A percentile compares a stretch with the other conserved stretches of the same genome.
These are phyloP conservation scores for Rhizopogon vulgaris DNA, from an alignment of 768 basidiomycete genomes.

Conservation along the genomic window DNA sequence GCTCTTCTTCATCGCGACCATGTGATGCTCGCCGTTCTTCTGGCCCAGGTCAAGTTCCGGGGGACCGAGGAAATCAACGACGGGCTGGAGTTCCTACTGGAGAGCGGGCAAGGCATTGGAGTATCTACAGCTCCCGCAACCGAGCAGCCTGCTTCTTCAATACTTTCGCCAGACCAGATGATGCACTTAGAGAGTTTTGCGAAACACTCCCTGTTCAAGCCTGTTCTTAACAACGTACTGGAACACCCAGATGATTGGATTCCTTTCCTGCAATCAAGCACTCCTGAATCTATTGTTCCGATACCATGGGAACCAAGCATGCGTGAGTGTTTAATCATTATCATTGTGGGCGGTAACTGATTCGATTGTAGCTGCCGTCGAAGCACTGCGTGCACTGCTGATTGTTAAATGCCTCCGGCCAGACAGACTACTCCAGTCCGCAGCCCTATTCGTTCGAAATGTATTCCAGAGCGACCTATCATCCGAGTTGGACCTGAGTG, in stretches of 20 bases:
- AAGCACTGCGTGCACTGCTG: constrained; percentile 69
- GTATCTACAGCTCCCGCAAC: constrained; percentile 27
- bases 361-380: constrained; percentile 49
- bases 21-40: constrained; percentile 81
- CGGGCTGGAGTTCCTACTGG: constrained; percentile 88
- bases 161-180: constrained; percentile 64
- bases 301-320: constrained; percentile 72
- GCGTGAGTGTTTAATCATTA: constrained; percentile 43
- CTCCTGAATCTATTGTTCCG: constrained; percentile 69
- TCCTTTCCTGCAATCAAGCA: constrained; percentile 58
- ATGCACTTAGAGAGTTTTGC: constrained; percentile 66
- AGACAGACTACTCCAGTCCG: constrained; percentile 83
- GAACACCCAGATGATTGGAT: constrained; percentile 66
- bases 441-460: constrained; percentile 62
- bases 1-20: constrained; percentile 88
- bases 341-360: constrained; percentile 6
- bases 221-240: constrained; percentile 56
- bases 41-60: constrained; percentile 84
- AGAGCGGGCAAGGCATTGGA: constrained; percentile 67
- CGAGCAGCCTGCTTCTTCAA: constrained; percentile 32
- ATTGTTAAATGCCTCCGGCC: constrained; percentile 90
- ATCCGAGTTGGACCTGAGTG: constrained; percentile 67
- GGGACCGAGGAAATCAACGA: constrained; percentile 75
- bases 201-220: constrained; percentile 70
- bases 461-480: constrained; percentile 83